Base-by-base conservation (phyloP, 2,329 filamentous ascomycete genomes). In the Cytospora leucostoma region DNA sequence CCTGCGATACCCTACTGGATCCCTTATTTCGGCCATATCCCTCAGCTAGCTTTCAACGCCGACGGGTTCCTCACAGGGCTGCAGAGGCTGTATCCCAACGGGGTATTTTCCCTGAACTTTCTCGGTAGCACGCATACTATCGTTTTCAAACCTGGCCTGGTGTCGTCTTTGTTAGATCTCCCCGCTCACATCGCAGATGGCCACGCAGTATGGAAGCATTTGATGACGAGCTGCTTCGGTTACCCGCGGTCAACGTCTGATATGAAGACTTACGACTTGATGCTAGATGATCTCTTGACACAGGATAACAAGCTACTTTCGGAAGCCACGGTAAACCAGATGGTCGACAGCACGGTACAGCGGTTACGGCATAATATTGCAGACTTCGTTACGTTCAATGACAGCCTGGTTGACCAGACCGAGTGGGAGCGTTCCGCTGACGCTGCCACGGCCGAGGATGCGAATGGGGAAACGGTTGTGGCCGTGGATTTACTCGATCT, bases 331-430 rank as follows among this genome's bases (percentile, higher is more conserved):
- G 59, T 76, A 6, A 61, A 66, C 6, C 58, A 66, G 2, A 62
- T 76, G 37, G 64, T 68, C 37, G 65, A 66, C 10, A 62, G 44
- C 13, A 67, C 67, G 1, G 37, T 71, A 3, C 61, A 54, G 6
- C 67, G 72, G 21, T 59, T 78, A 1, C 71, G 71, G n/a, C 66
- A 67, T 11, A 69, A 70, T 40, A 71, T 76, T 11, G 69, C 71
- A 1, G 75, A 78, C 53, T 68, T 77, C 3, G 72, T 78, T 54
- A 74, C 76, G 0, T 78, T 78, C 68, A 78, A 76, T 65, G 67
- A 68, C 7, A 74, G 73, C 17, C 68, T 72, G 1, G 71, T 75
- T 4, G 76, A 78, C 53, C 76, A 78, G 64, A 71, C 69, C 54
- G 73, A 74, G 7, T 78, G 77, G 77, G 77, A 78, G 66, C 68